Conservation (phyloP, 345 rosid genomes). For the Rubroshorea leprosula region DNA sequence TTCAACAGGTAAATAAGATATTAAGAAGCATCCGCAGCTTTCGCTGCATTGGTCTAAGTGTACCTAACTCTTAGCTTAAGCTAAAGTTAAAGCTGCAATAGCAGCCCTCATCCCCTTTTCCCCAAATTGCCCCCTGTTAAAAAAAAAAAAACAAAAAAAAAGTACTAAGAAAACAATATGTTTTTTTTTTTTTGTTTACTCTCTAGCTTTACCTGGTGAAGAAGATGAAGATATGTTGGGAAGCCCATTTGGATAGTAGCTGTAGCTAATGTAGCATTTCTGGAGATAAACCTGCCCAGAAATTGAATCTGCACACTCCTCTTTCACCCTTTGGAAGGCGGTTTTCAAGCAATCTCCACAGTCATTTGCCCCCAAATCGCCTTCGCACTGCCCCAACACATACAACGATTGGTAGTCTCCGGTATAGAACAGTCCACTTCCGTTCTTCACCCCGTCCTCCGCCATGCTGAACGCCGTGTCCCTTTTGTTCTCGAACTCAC, state of each 20-base stretch:
- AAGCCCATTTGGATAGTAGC: conserved; percentile 74
- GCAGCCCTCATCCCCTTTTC: too few relatives aligned
- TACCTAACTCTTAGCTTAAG: too few relatives aligned
- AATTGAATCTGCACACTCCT: conserved; percentile 57
- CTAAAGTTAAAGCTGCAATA: too few relatives aligned
- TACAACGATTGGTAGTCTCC: conserved; percentile 48
- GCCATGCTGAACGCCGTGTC: conserved; percentile 44
- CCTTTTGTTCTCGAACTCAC: conserved; percentile 38
- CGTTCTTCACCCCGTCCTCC: conserved; percentile 41
- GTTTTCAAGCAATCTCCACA: conserved; percentile 61
- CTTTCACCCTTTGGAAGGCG: conserved; percentile 44
- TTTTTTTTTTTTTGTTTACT: background rate
- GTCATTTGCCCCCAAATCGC: conserved; percentile 52
- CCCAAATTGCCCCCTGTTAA: too few relatives aligned
- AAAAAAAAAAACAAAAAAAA: background rate
- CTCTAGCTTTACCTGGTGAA: conserved; percentile 30
- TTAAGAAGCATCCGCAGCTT: background rate
- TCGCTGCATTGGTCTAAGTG: too few relatives aligned
- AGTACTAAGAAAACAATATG: background rate
- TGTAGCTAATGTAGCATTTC: conserved; percentile 78
- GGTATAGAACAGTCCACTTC: conserved; percentile 41
- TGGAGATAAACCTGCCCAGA: conserved; percentile 64
- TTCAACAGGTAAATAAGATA: background rate
- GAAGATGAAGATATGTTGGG: conserved; percentile 34
- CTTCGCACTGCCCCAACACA: conserved; percentile 85